Conservation (phyloP, 2,329 filamentous ascomycete genomes). For the Aspergillus sp. region DNA sequence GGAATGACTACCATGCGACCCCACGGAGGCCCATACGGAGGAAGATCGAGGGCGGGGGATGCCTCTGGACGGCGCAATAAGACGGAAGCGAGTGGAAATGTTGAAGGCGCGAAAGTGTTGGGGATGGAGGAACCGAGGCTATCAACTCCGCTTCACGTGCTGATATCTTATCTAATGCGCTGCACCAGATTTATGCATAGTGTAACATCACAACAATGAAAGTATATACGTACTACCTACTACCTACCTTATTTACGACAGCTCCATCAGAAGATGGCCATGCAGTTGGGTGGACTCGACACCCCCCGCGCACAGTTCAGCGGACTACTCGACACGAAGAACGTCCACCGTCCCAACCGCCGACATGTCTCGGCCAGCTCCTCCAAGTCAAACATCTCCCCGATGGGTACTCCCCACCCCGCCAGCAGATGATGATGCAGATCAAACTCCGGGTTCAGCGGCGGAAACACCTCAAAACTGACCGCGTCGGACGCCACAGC, state of each 20-base stretch:
- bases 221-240: too few species aligned
- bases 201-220: too few species aligned
- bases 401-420: constrained; percentile 39
- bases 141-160: not conserved
- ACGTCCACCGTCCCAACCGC: constrained; percentile 33
- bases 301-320: constrained; percentile 39
- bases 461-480: constrained; percentile 54
- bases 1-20: too few species aligned
- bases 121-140: not conserved
- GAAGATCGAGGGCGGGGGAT: too few species aligned
- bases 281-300: constrained; percentile 43
- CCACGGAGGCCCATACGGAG: too few species aligned
- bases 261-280: constrained; percentile 37
- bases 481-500: constrained; percentile 60
- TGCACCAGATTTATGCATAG: not conserved
- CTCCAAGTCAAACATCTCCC: constrained; percentile 41
- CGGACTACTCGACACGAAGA: constrained; percentile 39
- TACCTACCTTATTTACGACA: too few species aligned
- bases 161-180: constrained; percentile 3
- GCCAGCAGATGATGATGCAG: constrained; percentile 36
- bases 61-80: too few species aligned
- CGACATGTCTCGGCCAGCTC: constrained; percentile 32
- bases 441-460: constrained; percentile 31
- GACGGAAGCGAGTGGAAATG: not conserved
- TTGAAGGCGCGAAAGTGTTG: not conserved